These are phyloP conservation scores for Podospora pseudoanserina DNA, from an alignment of 495 filamentous ascomycete species.

Conservation along the genomic window DNA sequence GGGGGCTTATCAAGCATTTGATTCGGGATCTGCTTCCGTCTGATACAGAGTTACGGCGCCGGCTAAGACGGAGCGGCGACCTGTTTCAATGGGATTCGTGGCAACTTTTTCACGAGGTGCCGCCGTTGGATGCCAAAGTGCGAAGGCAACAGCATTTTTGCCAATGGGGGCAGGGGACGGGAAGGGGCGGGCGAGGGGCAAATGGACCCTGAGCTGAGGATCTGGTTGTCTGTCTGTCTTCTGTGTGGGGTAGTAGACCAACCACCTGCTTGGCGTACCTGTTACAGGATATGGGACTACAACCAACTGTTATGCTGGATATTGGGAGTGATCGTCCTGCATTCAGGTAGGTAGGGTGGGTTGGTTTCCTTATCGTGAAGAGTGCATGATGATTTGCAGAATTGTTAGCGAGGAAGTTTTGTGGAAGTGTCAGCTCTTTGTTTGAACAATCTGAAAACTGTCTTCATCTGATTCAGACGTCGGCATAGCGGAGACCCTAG, in stretches of 20 bases:
- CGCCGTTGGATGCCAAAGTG: not conserved
- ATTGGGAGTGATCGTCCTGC: too few relatives aligned
- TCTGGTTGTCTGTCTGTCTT: too few relatives aligned
- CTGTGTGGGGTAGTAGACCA: conserved; percentile 9
- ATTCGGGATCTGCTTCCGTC: not conserved
- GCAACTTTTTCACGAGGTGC: not conserved
- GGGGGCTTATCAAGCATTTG: not conserved
- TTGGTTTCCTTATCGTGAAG: not conserved
- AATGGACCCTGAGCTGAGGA: conserved; percentile 14
- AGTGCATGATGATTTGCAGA: not conserved
- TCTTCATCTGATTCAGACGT: not conserved
- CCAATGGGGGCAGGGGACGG: not conserved
- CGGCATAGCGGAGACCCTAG: not conserved
- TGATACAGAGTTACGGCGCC: not conserved
- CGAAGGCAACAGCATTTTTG: not conserved
- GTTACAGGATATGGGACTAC: conserved; percentile 6
- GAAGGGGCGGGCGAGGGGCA: conserved; percentile 8
- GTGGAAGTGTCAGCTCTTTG: not conserved
- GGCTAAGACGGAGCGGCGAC: not conserved
- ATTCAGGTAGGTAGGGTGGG: too few relatives aligned
- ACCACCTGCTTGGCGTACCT: not conserved
- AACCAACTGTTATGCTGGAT: not conserved
- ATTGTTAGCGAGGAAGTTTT: not conserved
- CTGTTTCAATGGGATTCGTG: not conserved
- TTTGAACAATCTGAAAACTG: not conserved